phyloP scores from a whole-genome alignment of 2,329 filamentous ascomycete genomes.

The Colletotrichum aenigma region DNA sequence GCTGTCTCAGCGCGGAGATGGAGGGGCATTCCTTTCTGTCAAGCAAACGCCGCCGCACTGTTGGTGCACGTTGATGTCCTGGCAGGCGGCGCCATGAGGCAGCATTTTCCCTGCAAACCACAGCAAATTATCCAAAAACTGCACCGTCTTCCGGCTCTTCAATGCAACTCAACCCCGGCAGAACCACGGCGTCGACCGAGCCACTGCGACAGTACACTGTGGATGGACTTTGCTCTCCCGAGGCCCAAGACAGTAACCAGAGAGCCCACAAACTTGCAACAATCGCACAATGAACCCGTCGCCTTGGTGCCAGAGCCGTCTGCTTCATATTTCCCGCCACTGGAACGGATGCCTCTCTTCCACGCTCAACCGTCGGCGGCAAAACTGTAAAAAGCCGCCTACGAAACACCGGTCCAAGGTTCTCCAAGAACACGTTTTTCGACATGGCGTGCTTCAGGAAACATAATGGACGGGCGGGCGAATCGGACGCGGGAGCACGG shows the following conservation, averaged over 20 bases:
- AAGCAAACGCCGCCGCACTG: background rate
- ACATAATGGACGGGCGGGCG: background rate
- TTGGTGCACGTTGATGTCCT: constrained; percentile 7
- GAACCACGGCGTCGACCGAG: constrained; percentile 8
- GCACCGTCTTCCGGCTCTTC: constrained; percentile 6
- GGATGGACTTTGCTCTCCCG: background rate
- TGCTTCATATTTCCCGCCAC: background rate
- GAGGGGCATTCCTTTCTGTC: background rate
- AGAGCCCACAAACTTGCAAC: background rate
- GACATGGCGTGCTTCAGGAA: background rate
- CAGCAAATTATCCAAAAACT: constrained; percentile 1
- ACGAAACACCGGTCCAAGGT: background rate
- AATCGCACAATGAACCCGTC: background rate
- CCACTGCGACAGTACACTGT: constrained; percentile 2
- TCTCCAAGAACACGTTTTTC: background rate
- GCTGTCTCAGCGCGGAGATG: constrained; percentile 11
- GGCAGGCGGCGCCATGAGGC: background rate
- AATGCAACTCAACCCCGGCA: constrained; percentile 15
- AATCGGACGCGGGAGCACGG: constrained; percentile 2
- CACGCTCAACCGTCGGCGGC: background rate
- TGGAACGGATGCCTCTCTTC: background rate
- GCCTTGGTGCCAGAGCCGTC: background rate
- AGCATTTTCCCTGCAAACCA: constrained; percentile 12
- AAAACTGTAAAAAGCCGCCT: background rate
- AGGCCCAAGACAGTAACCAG: background rate